Conservation (phyloP, 2,329 filamentous ascomycete genomes). For the Pleochaeta shiraiana region DNA sequence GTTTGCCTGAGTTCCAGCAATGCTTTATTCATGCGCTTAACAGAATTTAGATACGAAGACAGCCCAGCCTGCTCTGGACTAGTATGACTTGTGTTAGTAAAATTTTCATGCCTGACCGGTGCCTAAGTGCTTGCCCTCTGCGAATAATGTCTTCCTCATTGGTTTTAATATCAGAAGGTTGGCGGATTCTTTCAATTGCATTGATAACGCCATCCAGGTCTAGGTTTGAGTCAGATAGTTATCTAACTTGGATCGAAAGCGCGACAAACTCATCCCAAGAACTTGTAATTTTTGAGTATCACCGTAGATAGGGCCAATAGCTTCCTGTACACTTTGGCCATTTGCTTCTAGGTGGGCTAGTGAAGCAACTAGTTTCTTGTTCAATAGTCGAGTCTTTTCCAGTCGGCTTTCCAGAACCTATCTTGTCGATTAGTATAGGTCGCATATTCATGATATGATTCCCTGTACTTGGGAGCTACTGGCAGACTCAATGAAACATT, state of each 20-base stretch:
- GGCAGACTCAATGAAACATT: neutral
- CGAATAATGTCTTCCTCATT: slow-evolving; percentile 84
- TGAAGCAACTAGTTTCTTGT: slow-evolving; percentile 86
- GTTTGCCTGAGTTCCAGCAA: slow-evolving; percentile 65
- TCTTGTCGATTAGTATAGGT: slow-evolving; percentile 5
- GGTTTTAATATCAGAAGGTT: slow-evolving; percentile 82
- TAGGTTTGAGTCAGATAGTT: slow-evolving; percentile 18
- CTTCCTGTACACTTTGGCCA: slow-evolving; percentile 76
- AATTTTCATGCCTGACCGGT: neutral
- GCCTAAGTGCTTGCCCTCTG: slow-evolving; percentile 31
- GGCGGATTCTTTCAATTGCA: slow-evolving; percentile 71
- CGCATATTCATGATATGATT: too few species aligned
- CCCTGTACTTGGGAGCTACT: neutral
- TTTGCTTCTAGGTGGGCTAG: slow-evolving; percentile 66
- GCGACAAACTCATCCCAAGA: slow-evolving; percentile 49
- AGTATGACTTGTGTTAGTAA: slow-evolving; percentile 11
- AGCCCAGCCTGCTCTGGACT: slow-evolving; percentile 66
- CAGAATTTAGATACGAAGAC: slow-evolving; percentile 65
- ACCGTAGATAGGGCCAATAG: slow-evolving; percentile 77
- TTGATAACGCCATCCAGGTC: slow-evolving; percentile 71
- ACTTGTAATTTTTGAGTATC: slow-evolving; percentile 79
- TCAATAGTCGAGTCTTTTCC: slow-evolving; percentile 81
- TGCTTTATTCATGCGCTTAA: slow-evolving; percentile 76
- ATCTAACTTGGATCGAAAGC: neutral
- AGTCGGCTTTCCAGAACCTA: slow-evolving; percentile 45